These are phyloP conservation scores for barrel medic (Medicago truncatula) DNA, from an alignment of 306 rosid genomes.

Conservation along the genomic window DNA sequence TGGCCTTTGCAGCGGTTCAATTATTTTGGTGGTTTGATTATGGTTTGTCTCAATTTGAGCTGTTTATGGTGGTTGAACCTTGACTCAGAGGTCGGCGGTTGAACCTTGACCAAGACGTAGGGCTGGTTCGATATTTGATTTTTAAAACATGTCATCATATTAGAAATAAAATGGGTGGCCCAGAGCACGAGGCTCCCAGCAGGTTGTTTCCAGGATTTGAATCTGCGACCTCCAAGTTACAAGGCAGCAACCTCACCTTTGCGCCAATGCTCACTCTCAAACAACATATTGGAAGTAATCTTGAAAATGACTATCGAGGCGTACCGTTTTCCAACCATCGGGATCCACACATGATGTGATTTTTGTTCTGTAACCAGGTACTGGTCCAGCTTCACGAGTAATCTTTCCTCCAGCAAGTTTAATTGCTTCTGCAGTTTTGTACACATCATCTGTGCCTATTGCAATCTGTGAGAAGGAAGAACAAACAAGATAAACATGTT, in stretches of 20 bases:
- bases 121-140: too few species aligned
- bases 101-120: too few species aligned
- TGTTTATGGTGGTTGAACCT: background rate
- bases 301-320: slow-evolving; percentile 34
- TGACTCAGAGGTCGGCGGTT: background rate
- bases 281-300: background rate
- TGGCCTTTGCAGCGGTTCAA: background rate
- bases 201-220: background rate
- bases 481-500: background rate
- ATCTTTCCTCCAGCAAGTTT: slow-evolving; percentile 85
- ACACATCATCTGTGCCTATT: slow-evolving; percentile 91
- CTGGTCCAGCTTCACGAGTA: slow-evolving; percentile 86
- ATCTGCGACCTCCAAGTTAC: background rate
- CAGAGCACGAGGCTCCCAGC: background rate
- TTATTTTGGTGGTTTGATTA: background rate
- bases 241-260: background rate
- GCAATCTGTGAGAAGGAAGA: slow-evolving; percentile 63
- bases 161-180: background rate
- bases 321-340: slow-evolving; percentile 97
- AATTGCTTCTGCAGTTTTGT: slow-evolving; percentile 89
- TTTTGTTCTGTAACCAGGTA: slow-evolving; percentile 83
- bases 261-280: background rate
- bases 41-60: background rate
- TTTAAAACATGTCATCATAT: background rate
- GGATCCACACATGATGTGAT: slow-evolving; percentile 93